A percentile compares a stretch with the other conserved stretches of the same genome.
phyloP scores from a whole-genome alignment of 805 yeast species.

The Pichia sporocuriosa region DNA sequence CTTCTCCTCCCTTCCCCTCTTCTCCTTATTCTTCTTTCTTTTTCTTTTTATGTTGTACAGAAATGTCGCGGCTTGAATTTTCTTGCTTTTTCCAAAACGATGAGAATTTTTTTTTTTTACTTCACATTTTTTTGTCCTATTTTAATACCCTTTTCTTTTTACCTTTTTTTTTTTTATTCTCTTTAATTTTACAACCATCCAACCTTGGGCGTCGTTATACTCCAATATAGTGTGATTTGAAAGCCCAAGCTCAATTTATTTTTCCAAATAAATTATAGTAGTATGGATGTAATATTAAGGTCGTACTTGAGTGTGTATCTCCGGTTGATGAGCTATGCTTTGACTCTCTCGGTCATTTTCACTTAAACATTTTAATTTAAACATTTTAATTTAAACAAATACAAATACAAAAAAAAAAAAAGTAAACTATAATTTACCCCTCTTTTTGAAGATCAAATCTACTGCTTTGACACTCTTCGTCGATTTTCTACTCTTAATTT shows the following conservation, averaged over 20 bases:
- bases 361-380: conserved; percentile 33
- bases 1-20: too few species aligned
- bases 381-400: too few species aligned
- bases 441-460: conserved; percentile 19
- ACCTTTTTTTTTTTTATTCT: not conserved
- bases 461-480: conserved; percentile 18
- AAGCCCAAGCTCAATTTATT: conserved; percentile 1
- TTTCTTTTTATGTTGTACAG: too few species aligned
- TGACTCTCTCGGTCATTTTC: conserved; percentile 49
- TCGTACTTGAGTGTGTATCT: conserved; percentile 37
- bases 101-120: not conserved
- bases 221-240: conserved; percentile 7
- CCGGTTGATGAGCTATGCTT: conserved; percentile 40
- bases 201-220: conserved; percentile 8
- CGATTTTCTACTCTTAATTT: too few species aligned
- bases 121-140: not conserved
- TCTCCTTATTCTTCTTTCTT: not conserved
- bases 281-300: conserved; percentile 7
- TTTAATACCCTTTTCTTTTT: not conserved
- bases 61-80: too few species aligned
- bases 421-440: not conserved
- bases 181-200: not conserved
- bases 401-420: too few species aligned
- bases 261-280: conserved; percentile 1
- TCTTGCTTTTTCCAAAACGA: not conserved